Evolutionary conservation across 2,329 filamentous ascomycete genomes (phyloP), one percentile per base, ranked within the genome.

Genomic region (Ascomycota sp.): DNA sequence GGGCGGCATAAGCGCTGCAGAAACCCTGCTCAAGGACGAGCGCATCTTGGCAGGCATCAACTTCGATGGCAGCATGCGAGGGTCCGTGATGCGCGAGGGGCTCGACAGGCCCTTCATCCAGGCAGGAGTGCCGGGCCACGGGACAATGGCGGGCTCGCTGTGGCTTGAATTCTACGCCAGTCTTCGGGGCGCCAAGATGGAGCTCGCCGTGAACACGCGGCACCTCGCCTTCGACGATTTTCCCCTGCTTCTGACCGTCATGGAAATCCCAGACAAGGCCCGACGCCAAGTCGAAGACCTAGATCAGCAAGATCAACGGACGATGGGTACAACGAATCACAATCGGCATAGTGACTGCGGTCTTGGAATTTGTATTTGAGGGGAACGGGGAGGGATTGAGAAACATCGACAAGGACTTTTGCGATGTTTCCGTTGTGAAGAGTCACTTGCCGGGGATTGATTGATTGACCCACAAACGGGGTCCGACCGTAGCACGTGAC

Each of bases 1-100:
- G 7, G 50, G 50, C 11, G 50, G 49, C 3, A 47, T 49, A 2
- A 43, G 51, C 0, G 38, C 52, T 0, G 46, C 46, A 5, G 39
- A 40, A 6, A 41, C 42, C 8, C 40, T 47, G 31, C 32, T 40
- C 15, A 28, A 33, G 4, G 51, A 54, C 28, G 28, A 32, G 1
- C 43, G 51, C 12, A 41, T 56, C 32, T 32, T 39, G 3, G 53
- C 41, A 6, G 52, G 48, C 25, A 33, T 55, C 2, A 45, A 55
- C 35, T 28, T 56, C 11, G 55, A 58, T 33, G 55, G 56, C n/a
- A 22, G 28, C 1, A 29, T 51, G 2, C 40, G 34, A 10, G 38
- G 35, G 8, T 36, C 38, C 9, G 39, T 40, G 8, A 32, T 33
- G 4, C 32, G 39, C 12, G 21, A 20, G 7, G 43, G 43, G 0